phyloP scores from a whole-genome alignment of 2,329 filamentous ascomycete genomes.

The Nemania bipapillata region DNA sequence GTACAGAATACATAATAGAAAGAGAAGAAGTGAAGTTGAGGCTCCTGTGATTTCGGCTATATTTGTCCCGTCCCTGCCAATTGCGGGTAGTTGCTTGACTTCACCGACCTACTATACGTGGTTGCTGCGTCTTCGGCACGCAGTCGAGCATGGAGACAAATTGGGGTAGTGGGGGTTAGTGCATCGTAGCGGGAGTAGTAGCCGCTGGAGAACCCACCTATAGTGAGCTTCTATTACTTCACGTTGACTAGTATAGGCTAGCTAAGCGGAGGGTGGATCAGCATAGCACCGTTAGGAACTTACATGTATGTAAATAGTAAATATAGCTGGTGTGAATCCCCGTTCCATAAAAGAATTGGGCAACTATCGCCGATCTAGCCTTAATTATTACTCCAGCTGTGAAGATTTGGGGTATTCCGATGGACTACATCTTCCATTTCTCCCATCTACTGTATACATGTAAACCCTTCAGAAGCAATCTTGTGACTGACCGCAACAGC shows the following conservation, averaged over 20 bases:
- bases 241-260: conserved; percentile 3
- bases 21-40: conserved; percentile 16
- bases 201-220: conserved; percentile 8
- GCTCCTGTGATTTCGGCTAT: conserved; percentile 26
- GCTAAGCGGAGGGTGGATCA: not conserved
- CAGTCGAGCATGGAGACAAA: conserved; percentile 3
- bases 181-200: not conserved
- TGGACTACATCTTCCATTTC: not conserved
- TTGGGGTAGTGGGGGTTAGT: conserved; percentile 17
- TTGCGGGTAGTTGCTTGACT: conserved; percentile 4
- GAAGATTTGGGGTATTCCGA: conserved; percentile 1
- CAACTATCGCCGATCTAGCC: conserved; percentile 16
- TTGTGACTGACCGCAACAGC: not conserved
- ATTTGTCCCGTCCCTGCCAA: conserved; percentile 24
- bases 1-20: no score
- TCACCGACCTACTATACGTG: not conserved
- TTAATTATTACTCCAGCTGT: not conserved
- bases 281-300: not conserved
- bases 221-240: conserved; percentile 5
- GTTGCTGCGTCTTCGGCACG: not conserved
- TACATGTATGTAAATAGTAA: no score
- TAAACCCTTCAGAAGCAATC: not conserved
- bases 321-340: not conserved
- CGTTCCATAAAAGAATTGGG: conserved; percentile 4
- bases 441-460: not conserved